These are phyloP conservation scores for Pseudisothecium myosuroides DNA, from an alignment of 225 moss, liverwort and hornwort species.

Conservation along the genomic window DNA sequence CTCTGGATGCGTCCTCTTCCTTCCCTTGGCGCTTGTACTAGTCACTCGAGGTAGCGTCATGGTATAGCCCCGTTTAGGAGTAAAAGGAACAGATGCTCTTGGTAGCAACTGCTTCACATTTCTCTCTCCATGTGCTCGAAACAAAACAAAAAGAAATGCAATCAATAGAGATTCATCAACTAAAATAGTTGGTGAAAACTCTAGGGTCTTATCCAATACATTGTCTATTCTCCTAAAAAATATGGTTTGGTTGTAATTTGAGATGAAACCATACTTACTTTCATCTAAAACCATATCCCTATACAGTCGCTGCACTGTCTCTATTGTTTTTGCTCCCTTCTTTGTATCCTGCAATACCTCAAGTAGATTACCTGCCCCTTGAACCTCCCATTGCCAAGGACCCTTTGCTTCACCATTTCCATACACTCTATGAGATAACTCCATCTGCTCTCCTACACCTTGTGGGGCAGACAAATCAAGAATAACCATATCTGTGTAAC, in stretches of 20 bases:
- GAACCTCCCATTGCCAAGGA: neutral
- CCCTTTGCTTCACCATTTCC: neutral
- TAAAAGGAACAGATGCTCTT: neutral
- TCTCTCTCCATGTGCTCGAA: neutral
- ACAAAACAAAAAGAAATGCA: neutral
- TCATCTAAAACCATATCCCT: neutral
- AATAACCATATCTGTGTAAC: neutral
- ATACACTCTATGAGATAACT: neutral
- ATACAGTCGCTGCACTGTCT: neutral
- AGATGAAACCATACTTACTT: neutral
- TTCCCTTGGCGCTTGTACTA: neutral
- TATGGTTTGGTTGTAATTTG: neutral
- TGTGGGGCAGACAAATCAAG: neutral
- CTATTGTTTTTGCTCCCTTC: neutral
- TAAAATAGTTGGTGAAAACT: neutral
- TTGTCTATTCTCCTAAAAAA: neutral
- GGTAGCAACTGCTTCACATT: neutral
- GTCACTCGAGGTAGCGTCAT: neutral
- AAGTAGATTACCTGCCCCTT: neutral
- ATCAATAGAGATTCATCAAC: neutral
- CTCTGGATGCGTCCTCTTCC: neutral
- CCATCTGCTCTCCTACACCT: neutral
- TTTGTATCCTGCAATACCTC: neutral
- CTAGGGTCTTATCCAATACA: neutral
- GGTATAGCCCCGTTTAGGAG: no score